Base-by-base conservation (phyloP, 75 land plant species). In the Ceratopteris richardii region DNA sequence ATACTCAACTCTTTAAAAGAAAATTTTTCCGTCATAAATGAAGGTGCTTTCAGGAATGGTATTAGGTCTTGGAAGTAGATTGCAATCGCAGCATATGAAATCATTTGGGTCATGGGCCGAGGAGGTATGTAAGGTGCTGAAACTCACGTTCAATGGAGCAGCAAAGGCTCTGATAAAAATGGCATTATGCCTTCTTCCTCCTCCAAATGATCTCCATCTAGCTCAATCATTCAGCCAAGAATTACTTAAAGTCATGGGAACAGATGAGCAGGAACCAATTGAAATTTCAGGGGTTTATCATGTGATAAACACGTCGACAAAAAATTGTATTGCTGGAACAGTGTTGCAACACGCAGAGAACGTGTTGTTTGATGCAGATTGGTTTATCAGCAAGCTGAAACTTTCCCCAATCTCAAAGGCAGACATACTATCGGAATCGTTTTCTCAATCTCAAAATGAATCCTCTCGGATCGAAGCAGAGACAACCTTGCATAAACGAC, bases 351-450 rank as follows among this genome's bases (percentile, higher is more conserved):
- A 67, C 28, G 58, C 60, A 10, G 94, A 92, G 58, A 59, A 67
- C 37, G 46, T 44, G 33, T 29, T 88, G 56, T 57, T 44, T 56
- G 86, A 92, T 68, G 23, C 80, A 31, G 86, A 80, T 39, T 88
- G 88, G 94, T 61, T 77, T 27, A 61, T 80, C 30, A 39, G 51
- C 48, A 88, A 82, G 44, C 62, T 84, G 44, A 92, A 85, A 64
- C 48, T 28, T 21, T 29, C 47, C 27, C 72, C 63, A 37, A 42
- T 24, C 12, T 39, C 27, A 13, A 22, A 31, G 23, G 19, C 46
- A n/a, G n/a, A 41, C 57, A 18, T 65, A n/a, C 24, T 28, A 39
- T 44, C 23, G 24, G 41, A 41, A 13, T n/a, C 22, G 20, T 27
- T 29, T 21, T 19, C 28, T 14, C 44, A 25, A 25, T 26, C 62